phyloP scores from a whole-genome alignment of 2,329 filamentous ascomycete species.

The Aureobasidium subglaciale region DNA sequence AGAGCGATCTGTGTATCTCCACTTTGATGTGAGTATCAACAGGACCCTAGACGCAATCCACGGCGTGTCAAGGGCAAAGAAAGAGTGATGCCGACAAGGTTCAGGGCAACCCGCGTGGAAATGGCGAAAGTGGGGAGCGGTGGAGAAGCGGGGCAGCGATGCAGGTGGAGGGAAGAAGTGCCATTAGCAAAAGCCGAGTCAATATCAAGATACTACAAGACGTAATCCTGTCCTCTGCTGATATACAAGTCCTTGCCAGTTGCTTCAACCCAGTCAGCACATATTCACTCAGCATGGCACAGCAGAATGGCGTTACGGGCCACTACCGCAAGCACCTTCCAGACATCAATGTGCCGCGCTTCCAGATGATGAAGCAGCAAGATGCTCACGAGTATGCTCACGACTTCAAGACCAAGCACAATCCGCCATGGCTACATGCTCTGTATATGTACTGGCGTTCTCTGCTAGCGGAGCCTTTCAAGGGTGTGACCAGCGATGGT shows the following conservation, averaged over 20 bases:
- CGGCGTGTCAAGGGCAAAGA: neutral
- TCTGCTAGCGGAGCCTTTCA: conserved; percentile 54
- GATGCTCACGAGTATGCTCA: conserved; percentile 54
- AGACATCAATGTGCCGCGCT: conserved; percentile 52
- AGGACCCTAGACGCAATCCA: no score
- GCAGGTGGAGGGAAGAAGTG: neutral
- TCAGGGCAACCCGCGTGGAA: neutral
- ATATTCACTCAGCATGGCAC: conserved; percentile 1
- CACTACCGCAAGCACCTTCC: conserved; percentile 53
- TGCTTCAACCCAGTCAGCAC: neutral
- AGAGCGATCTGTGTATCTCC: no score
- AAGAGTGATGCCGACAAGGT: neutral
- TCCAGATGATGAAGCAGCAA: conserved; percentile 55
- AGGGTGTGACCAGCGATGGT: conserved; percentile 64
- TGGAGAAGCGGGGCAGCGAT: neutral
- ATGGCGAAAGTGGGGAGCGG: neutral
- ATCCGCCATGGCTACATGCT: conserved; percentile 23
- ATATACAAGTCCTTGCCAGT: neutral
- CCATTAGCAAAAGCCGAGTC: conserved; percentile 5
- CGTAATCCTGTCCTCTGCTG: neutral
- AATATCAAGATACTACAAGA: neutral
- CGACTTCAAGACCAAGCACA: conserved; percentile 19
- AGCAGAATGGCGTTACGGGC: conserved; percentile 3
- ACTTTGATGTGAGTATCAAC: no score
- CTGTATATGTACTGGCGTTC: conserved; percentile 18